Evolutionary conservation across 345 rosid genomes (phyloP).

Genomic region (Kandelia obovata): DNA sequence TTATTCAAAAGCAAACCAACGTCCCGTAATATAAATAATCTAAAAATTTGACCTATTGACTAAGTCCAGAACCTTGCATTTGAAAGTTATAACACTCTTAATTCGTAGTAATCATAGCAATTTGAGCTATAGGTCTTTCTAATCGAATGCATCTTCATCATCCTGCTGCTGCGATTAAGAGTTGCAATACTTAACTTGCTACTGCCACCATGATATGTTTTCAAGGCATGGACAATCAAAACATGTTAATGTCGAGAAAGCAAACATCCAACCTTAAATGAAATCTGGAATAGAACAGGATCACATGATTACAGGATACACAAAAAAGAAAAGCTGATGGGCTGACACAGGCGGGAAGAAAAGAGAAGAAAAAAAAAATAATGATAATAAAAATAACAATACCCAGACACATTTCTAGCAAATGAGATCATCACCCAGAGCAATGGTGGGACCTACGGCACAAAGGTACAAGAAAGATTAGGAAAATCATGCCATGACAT

Average conservation of each 20-base stretch:
- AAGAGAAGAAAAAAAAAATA: not conserved
- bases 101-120: no score
- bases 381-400: not conserved
- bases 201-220: no score
- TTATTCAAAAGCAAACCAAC: no score
- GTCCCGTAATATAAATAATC: no score
- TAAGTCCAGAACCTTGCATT: no score
- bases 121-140: no score
- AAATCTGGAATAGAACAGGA: slow-evolving; percentile 2
- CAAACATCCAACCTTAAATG: slow-evolving; percentile 9
- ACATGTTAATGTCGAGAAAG: not conserved
- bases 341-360: not conserved
- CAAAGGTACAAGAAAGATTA: not conserved
- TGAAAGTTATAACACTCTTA: no score
- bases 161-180: no score
- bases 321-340: not conserved
- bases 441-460: slow-evolving; percentile 9
- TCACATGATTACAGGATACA: not conserved
- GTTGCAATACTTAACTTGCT: no score
- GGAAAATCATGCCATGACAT: not conserved
- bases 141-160: no score
- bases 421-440: not conserved
- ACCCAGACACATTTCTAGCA: not conserved
- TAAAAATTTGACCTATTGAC: no score
- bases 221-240: slow-evolving; percentile 7